Base-by-base conservation (phyloP, 2,329 filamentous ascomycete species). In the Penicillium janthinellum region DNA sequence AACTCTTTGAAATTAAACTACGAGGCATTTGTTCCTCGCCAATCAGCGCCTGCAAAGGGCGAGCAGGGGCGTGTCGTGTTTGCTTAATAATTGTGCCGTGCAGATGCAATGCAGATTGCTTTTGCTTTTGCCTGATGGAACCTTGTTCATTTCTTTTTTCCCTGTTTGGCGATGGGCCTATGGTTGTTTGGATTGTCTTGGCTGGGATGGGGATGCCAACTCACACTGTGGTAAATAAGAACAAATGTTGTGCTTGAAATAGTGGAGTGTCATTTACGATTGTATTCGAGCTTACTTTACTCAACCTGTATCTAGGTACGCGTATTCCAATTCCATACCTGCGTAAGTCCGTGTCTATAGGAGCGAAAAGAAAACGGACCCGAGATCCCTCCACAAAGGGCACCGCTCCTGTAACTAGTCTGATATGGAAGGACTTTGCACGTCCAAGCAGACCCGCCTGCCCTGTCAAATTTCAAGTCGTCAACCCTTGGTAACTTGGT, bases 11-110 rank as follows among this genome's bases (percentile, higher is more conserved):
- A 47, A 37, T 54, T 34, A 54, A 47, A 64, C 54, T 66, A 66
- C 62, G 64, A 64, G 64, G 64, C 60, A 66, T 66, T 66, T 66
- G 51, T 57, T 17, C 28, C 31, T n/a, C 39, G 15, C 64, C 64
- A 66, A 66, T 66, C 56, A 63, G 15, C 38, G 7, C 15, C 11
- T 14, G 37, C 31, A 4, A 14, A 17, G 14, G 6, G 2, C 1
- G 22, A 34, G 49, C 52, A 58, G 49, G 42, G 56, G 22, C 20
- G 12, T 44, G 25, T 25, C 12, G n/a, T 39, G 20, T n/a, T 37
- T 37, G 48, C n/a, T 50, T 50, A 50, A 20, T 37, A 50, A 50
- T 50, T 35, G 34, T 50, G 48, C 28, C n/a, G 20, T 35, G 42
- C 42, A 45, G 42, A 45, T 45, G 42, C 12, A 25, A 45, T 47